A percentile compares a stretch with the other conserved stretches of the same genome.
Evolutionary conservation across 768 basidiomycete species (phyloP).

Genomic region (Chalciporus pseudorubinellus): DNA sequence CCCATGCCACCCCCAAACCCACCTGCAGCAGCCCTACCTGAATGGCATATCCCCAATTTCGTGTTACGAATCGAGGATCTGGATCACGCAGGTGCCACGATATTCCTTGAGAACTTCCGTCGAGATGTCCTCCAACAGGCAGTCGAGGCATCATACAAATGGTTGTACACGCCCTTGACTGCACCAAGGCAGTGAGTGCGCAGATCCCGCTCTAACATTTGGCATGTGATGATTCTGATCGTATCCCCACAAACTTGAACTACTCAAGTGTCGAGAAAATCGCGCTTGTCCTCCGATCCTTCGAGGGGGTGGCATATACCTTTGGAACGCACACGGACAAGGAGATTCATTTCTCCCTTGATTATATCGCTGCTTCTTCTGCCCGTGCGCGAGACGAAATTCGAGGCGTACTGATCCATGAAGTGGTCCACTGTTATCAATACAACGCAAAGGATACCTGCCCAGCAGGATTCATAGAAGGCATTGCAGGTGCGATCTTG

Average conservation of each 20-base stretch:
- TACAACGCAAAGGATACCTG: conserved; percentile 58
- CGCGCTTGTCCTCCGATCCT: conserved; percentile 57
- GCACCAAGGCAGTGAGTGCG: conserved; percentile 48
- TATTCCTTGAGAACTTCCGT: conserved; percentile 55
- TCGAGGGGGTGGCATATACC: conserved; percentile 72
- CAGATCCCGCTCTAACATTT: background rate
- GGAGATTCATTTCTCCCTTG: conserved; percentile 71
- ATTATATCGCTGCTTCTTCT: conserved; percentile 50
- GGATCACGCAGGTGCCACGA: conserved; percentile 50
- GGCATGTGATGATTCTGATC: conserved; percentile 6
- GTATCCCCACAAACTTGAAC: background rate
- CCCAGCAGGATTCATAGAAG: conserved; percentile 74
- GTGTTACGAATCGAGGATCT: conserved; percentile 57
- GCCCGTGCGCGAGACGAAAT: conserved; percentile 58
- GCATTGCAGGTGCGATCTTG: conserved; percentile 64
- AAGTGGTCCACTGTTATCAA: conserved; percentile 80
- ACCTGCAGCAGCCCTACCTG: conserved; percentile 16
- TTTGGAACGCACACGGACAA: conserved; percentile 56
- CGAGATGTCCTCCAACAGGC: conserved; percentile 37
- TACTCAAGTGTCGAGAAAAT: conserved; percentile 54
- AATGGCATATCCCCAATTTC: conserved; percentile 58
- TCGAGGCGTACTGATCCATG: conserved; percentile 66
- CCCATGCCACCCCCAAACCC: conserved; percentile 22
- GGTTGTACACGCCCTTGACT: conserved; percentile 43
- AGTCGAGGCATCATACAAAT: conserved; percentile 39